A percentile compares a stretch with the other conserved stretches of the same genome.
Evolutionary conservation across 169 alveolate species (phyloP).

Genomic region (Sarcocystis neurona): DNA sequence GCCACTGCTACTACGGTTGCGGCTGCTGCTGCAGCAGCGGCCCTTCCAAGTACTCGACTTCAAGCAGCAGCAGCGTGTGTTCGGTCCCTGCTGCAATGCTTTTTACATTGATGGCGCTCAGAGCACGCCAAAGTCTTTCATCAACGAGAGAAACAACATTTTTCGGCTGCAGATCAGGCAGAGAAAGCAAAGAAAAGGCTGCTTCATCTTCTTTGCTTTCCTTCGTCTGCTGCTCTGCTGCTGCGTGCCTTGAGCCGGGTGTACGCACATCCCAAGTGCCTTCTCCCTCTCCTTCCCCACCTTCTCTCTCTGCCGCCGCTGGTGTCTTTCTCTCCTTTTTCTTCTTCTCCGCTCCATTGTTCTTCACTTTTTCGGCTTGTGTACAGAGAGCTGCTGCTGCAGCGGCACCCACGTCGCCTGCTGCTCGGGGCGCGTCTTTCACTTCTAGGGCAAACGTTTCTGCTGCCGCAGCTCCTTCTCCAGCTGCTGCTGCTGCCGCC

Average conservation of each 20-base stretch:
- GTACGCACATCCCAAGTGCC: background rate
- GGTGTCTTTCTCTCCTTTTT: too few relatives aligned
- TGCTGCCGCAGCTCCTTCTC: background rate
- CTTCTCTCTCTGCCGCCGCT: background rate
- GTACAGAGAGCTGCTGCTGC: background rate
- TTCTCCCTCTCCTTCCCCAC: background rate
- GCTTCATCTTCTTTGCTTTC: background rate
- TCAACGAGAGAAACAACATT: background rate
- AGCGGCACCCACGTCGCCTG: background rate
- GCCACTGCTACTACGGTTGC: background rate
- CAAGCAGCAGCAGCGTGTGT: slow-evolving; percentile 4
- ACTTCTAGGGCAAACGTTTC: background rate
- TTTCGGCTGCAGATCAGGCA: background rate
- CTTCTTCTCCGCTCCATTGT: too few relatives aligned
- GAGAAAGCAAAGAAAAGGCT: background rate
- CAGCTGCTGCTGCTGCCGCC: background rate
- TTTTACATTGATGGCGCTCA: background rate
- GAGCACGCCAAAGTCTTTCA: background rate
- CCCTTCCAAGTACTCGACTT: slow-evolving; percentile 20
- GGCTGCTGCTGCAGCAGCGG: background rate
- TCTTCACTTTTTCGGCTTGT: too few relatives aligned
- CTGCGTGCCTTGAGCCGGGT: background rate
- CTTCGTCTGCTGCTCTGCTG: background rate
- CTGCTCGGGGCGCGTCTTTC: background rate
- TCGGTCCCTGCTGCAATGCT: slow-evolving; percentile 14